phyloP scores from a whole-genome alignment of 257 asterid genomes.

The Solanum dulcamara region DNA sequence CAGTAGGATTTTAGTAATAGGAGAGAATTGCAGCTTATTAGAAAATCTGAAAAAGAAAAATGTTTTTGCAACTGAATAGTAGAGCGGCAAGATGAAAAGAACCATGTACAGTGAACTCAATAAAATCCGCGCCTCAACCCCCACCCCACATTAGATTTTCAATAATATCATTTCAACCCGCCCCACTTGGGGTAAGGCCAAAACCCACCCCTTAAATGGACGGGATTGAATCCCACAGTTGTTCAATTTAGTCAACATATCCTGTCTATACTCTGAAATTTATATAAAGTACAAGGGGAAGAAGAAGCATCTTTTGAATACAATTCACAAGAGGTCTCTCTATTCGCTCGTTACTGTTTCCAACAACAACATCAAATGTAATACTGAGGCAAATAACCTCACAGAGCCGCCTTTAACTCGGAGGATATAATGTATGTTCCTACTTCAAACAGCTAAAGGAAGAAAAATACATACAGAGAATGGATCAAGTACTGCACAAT shows the following conservation, averaged over 20 bases:
- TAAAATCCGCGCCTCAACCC: no score
- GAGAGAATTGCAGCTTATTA: no score
- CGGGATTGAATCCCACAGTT: neutral
- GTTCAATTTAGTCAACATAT: neutral
- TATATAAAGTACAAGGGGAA: neutral
- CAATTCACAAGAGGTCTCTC: neutral
- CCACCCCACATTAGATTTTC: no score
- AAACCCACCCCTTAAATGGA: no score
- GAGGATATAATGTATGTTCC: conserved; percentile 17
- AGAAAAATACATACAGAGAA: neutral
- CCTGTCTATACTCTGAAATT: neutral
- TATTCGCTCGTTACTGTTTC: neutral
- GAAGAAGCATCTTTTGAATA: neutral
- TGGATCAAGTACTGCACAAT: neutral
- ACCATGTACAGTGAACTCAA: no score
- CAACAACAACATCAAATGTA: neutral
- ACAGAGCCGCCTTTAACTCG: conserved; percentile 30
- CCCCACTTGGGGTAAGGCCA: no score
- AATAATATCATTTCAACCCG: no score
- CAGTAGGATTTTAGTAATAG: no score
- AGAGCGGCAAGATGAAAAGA: no score
- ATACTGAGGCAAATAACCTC: conserved; percentile 13
- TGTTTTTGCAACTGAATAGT: no score
- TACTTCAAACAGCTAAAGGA: conserved; percentile 20
- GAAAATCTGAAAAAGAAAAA: no score